These are phyloP conservation scores for Hylodesmum podocarpum DNA, from an alignment of 306 rosid species.

Conservation along the genomic window DNA sequence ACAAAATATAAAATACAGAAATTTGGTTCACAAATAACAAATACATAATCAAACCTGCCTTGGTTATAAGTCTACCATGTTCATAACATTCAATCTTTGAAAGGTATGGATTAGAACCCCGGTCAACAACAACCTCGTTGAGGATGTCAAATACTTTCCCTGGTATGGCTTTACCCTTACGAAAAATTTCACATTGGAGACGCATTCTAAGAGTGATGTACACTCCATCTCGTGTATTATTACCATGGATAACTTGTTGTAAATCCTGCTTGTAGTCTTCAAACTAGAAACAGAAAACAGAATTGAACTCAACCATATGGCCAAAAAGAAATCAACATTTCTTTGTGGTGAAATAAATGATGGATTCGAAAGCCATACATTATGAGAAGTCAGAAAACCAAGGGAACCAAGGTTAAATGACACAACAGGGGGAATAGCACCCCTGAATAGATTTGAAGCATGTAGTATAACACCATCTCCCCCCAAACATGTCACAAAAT, in stretches of 20 bases:
- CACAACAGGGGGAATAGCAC: conserved; percentile 91
- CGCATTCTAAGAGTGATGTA: conserved; percentile 98
- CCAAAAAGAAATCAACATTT: not conserved
- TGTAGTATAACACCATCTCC: conserved; percentile 99
- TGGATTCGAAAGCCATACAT: conserved; percentile 51
- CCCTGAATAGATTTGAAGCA: conserved; percentile 87
- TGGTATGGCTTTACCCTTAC: conserved; percentile 85
- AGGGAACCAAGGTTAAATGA: conserved; percentile 99
- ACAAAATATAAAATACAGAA: not conserved
- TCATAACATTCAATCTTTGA: conserved; percentile 96
- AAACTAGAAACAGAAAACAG: conserved; percentile 56
- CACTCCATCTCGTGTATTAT: conserved; percentile 78
- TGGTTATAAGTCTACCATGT: conserved; percentile 91
- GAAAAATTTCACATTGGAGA: conserved; percentile 87
- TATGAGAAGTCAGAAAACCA: conserved; percentile 94
- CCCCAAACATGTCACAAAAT: conserved; percentile 98
- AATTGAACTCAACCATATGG: conserved; percentile 32
- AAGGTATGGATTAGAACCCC: conserved; percentile 98
- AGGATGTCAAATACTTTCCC: conserved; percentile 93
- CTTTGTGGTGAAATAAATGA: conserved; percentile 28
- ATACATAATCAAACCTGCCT: conserved; percentile 53
- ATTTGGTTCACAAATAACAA: conserved; percentile 18
- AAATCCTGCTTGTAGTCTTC: conserved; percentile 76
- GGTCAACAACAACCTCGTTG: conserved; percentile 89
- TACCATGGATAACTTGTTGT: conserved; percentile 84